Base-by-base conservation (phyloP, 495 filamentous ascomycete genomes). In the Podospora bellae-mahoneyi region DNA sequence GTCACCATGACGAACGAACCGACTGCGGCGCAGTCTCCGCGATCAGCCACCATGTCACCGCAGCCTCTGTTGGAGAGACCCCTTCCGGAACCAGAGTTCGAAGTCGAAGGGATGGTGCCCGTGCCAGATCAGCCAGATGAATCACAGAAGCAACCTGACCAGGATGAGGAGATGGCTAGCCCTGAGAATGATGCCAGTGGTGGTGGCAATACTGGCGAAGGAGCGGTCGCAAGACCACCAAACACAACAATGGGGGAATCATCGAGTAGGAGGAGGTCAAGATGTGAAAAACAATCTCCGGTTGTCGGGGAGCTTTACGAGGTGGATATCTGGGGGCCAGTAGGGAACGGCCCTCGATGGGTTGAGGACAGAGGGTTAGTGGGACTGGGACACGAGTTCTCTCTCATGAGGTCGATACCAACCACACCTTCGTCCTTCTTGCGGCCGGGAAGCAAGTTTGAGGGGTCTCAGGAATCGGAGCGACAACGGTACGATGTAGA, bases 401-500 rank as follows among this genome's bases (percentile, higher is more conserved):
- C 88, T 1, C 88, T 87, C 70, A 82, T 88, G 71, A 78, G 90
- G 78, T 79, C 89, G 70, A 80, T 87, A 59, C 86, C 89, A 3
- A 82, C 83, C 26, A 84, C 85, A 4, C 84, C 92, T 2, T 96
- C 92, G 6, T 95, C 92, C 5, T 96, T 90, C 77, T 82, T 99
- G 27, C 90, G 92, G 54, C 88, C 94, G 1, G 93, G 94, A 28
- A 96, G 92, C 78, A 91, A 85, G 76, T 99, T 98, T 74, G 83
- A 84, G 39, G 96, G 96, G 59, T 95, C 91, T 10, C 96, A 99
- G 73, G 89, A 92, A 76, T 97, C 94, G 5, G 93, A 97, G 72
- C 86, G 88, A 56, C 93, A 96, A 71, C 84, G 89, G 5, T 99
- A 99, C 77, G 92, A 94, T 66, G 96, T 99, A 6, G 90, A 97